These are phyloP conservation scores for Lentinus tigrinus DNA, from an alignment of 768 basidiomycete species.

Conservation along the genomic window DNA sequence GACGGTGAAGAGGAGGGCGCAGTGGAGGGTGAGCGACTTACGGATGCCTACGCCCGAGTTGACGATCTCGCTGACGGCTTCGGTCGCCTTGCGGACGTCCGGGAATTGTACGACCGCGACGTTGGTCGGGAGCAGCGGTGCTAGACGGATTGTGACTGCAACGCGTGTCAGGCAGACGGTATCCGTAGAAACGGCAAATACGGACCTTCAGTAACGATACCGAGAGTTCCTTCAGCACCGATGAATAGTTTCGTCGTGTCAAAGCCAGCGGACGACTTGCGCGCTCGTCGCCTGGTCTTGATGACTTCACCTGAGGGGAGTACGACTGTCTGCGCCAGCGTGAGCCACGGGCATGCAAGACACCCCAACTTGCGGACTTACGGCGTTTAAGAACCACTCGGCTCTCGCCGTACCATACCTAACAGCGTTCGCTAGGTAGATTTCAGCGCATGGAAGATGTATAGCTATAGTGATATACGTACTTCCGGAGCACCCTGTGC, in stretches of 20 bases:
- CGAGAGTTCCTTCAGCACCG: constrained; percentile 79
- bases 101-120: constrained; percentile 85
- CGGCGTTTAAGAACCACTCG: constrained; percentile 88
- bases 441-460: neutral
- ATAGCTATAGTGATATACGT: constrained; percentile 5
- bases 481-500: constrained; percentile 87
- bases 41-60: constrained; percentile 73
- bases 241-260: constrained; percentile 86
- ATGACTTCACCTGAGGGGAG: constrained; percentile 88
- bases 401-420: constrained; percentile 87
- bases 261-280: constrained; percentile 88
- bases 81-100: constrained; percentile 67
- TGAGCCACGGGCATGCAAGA: neutral
- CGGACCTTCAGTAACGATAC: constrained; percentile 83
- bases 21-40: constrained; percentile 32
- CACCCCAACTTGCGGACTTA: constrained; percentile 31
- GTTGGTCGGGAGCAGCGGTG: constrained; percentile 78
- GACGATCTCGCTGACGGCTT: constrained; percentile 71
- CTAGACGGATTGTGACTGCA: constrained; percentile 74
- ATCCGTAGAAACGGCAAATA: neutral
- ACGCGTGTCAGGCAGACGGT: neutral
- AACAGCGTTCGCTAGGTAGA: constrained; percentile 64
- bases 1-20: neutral
- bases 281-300: constrained; percentile 74
- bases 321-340: constrained; percentile 67